Evolutionary conservation across 768 basidiomycete genomes (phyloP).

Genomic region (Boletus sp.): DNA sequence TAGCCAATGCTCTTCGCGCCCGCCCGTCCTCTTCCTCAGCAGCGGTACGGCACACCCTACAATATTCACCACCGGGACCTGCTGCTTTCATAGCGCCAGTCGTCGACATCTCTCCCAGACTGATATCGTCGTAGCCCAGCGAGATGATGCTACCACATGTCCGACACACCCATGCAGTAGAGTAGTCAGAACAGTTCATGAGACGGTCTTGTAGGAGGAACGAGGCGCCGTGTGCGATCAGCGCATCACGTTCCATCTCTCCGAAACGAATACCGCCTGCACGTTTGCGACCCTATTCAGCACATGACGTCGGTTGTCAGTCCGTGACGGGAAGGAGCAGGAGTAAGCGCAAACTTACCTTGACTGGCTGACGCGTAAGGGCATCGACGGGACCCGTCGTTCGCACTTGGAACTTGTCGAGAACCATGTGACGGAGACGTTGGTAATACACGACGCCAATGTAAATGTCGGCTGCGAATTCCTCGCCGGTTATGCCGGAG

Average conservation of each 20-base stretch:
- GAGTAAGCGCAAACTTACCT: constrained; percentile 49
- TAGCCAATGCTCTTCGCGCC: constrained; percentile 58
- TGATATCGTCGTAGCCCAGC: constrained; percentile 90
- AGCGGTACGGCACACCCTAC: constrained; percentile 82
- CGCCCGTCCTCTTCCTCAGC: constrained; percentile 63
- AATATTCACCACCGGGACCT: constrained; percentile 89
- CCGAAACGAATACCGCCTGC: constrained; percentile 99
- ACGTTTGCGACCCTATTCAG: constrained; percentile 85
- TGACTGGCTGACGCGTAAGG: constrained; percentile 94
- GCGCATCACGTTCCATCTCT: constrained; percentile 99
- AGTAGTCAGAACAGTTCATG: constrained; percentile 99
- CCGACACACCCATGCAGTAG: constrained; percentile 98
- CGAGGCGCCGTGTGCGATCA: constrained; percentile 97
- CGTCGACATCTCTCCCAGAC: constrained; percentile 59
- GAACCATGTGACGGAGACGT: constrained; percentile 97
- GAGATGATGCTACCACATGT: constrained; percentile 95
- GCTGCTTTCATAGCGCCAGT: constrained; percentile 53
- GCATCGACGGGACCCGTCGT: constrained; percentile 98
- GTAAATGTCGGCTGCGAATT: constrained; percentile 98
- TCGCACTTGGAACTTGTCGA: constrained; percentile 99
- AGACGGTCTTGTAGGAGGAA: constrained; percentile 97
- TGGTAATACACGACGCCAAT: constrained; percentile 99
- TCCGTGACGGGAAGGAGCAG: background rate
- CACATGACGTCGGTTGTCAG: background rate
- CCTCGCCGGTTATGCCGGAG: constrained; percentile 97